Conservation (phyloP, 2,329 filamentous ascomycete genomes). For the Aureobasidium sp. region DNA sequence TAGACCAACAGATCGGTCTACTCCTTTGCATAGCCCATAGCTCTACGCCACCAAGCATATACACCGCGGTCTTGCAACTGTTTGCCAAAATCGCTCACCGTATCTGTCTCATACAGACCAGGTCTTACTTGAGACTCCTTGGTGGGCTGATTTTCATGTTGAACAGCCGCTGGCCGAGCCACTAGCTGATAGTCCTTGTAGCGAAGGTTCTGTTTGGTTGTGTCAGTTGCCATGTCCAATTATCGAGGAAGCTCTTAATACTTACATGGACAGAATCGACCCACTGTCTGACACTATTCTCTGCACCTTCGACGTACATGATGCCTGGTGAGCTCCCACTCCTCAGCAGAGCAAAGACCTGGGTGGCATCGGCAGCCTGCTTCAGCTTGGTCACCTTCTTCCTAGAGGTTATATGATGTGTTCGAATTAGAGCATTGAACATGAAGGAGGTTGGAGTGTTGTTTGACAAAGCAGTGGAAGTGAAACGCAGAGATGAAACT, state of each 20-base stretch:
- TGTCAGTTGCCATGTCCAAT: not conserved
- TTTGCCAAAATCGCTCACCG: conserved; percentile 55
- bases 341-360: conserved; percentile 57
- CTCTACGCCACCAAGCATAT: conserved; percentile 56
- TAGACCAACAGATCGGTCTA: not conserved
- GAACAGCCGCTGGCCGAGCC: conserved; percentile 39
- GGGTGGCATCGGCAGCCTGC: conserved; percentile 52
- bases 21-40: conserved; percentile 47
- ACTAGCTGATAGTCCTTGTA: conserved; percentile 67
- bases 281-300: conserved; percentile 51
- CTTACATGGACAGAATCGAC: conserved; percentile 51
- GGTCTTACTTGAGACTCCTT: conserved; percentile 27
- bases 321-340: conserved; percentile 63
- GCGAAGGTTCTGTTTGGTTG: conserved; percentile 37
- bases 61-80: conserved; percentile 54
- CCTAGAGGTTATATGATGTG: conserved; percentile 72
- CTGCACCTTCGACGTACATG: conserved; percentile 64
- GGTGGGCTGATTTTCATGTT: conserved; percentile 3
- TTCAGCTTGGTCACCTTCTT: conserved; percentile 60
- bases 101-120: conserved; percentile 48
- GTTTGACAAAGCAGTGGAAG: not conserved
- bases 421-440: conserved; percentile 59
- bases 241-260: not conserved
- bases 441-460: conserved; percentile 4
- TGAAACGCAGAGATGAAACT: not conserved